Base-by-base conservation (phyloP, 2,329 filamentous ascomycete genomes). In the Akanthomyces dipterigenus region DNA sequence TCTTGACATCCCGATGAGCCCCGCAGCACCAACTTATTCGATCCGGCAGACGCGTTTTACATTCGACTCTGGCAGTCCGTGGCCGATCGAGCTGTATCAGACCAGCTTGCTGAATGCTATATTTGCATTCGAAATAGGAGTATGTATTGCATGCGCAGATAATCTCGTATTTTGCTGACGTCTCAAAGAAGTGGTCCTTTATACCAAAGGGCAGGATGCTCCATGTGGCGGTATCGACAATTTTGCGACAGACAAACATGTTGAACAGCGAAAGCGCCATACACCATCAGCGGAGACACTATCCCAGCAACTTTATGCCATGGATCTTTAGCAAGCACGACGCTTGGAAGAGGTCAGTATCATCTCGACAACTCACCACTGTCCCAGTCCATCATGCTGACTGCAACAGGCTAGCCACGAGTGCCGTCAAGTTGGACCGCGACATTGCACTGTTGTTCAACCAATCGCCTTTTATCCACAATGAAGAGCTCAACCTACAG, bases 391-490 rank as follows among this genome's bases (percentile, higher is more conserved):
- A 1, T 46, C n/a, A 11, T 55, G 31, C 51, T 67, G 20, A 36
- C 55, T n/a, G 55, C 63, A 14, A 42, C 14, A 78, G 76, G 54
- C 58, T 78, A 8, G 70, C 72, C 2, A 46, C 67, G 2, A 69
- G 66, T 28, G 63, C 76, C 1, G 74, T 75, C 60, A 77, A 77
- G 57, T 66, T 78, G 28, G 77, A 79, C 61, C 55, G 68, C 0
- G 77, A 75, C 34, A 53, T 78, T 8, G 73, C 73, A 34, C 65
- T 71, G 8, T 66, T 69, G 36, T 71, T 57, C 61, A 67, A 66
- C 58, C 69, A 77, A 50, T 68, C 75, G 1, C 67, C 71, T 0
- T 56, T 70, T 0, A 61, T 78, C 0, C 67, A 69, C 5, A 61
- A 70, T 1, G 73, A 77, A 61, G 77, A 79, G 58, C 63, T 79